phyloP scores from a whole-genome alignment of 169 alveolate species.

The Amoebophrya sp. region DNA sequence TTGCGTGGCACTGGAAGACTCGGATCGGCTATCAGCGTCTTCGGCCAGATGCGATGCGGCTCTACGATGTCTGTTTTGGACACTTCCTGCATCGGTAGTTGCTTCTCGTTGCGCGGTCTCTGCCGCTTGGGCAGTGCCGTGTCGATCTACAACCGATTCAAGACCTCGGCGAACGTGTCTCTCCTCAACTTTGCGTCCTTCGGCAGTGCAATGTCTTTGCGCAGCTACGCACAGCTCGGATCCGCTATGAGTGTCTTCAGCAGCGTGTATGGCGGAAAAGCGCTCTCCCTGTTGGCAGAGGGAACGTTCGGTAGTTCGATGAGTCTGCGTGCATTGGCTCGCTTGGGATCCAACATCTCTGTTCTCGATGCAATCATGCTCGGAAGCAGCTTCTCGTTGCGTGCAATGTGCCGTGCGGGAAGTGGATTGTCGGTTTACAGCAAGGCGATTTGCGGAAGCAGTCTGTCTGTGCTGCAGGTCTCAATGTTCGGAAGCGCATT shows the following conservation, averaged over 20 bases:
- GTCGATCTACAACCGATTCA: neutral
- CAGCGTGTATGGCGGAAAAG: neutral
- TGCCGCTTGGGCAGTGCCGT: neutral
- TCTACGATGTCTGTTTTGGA: neutral
- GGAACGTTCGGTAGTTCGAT: neutral
- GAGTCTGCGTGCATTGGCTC: slow-evolving; percentile 8
- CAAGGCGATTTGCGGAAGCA: neutral
- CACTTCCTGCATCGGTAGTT: neutral
- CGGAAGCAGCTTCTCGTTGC: slow-evolving; percentile 19
- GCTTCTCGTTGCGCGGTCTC: neutral
- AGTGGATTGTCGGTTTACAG: neutral
- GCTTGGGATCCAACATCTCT: slow-evolving; percentile 12
- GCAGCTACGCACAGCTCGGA: neutral
- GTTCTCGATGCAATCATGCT: neutral
- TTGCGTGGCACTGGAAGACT: neutral
- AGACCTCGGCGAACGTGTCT: neutral
- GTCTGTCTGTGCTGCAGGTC: neutral
- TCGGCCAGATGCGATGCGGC: neutral
- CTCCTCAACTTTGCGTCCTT: neutral
- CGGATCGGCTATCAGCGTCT: neutral
- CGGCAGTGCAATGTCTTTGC: neutral
- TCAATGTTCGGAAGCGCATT: neutral
- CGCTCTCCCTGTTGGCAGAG: neutral
- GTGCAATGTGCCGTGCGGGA: neutral
- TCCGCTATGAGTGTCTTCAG: neutral